A percentile compares a stretch with the other conserved stretches of the same genome.
Evolutionary conservation across 2,329 filamentous ascomycete species (phyloP).

Genomic region (Sporothrix humicola): DNA sequence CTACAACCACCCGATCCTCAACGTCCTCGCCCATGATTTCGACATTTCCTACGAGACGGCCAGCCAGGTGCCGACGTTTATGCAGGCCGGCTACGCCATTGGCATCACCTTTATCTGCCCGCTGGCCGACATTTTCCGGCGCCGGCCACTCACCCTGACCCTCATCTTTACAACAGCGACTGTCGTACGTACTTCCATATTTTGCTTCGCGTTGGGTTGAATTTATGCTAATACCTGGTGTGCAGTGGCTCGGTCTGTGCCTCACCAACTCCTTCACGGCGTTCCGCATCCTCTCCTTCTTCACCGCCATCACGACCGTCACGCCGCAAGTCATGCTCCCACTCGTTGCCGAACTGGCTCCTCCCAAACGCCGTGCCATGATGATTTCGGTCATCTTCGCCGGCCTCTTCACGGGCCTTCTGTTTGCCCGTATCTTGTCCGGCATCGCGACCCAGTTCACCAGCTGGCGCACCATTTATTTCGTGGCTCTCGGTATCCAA

Average conservation of each 20-base stretch:
- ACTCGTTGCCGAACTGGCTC: conserved; percentile 75
- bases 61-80: conserved; percentile 68
- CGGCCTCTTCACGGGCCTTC: conserved; percentile 72
- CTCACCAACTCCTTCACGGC: conserved; percentile 65
- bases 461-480: conserved; percentile 60
- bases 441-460: conserved; percentile 29
- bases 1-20: conserved; percentile 77
- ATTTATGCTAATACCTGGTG: too few relatives aligned
- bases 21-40: conserved; percentile 69
- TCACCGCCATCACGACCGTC: conserved; percentile 65
- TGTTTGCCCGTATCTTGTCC: conserved; percentile 62
- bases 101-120: conserved; percentile 77
- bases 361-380: conserved; percentile 67
- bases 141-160: conserved; percentile 69
- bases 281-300: conserved; percentile 70
- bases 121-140: conserved; percentile 68
- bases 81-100: conserved; percentile 76
- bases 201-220: too few relatives aligned
- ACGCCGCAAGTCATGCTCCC: conserved; percentile 79
- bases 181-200: conserved; percentile 44
- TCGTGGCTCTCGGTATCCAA: conserved; percentile 73
- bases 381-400: conserved; percentile 70
- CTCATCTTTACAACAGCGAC: conserved; percentile 70
- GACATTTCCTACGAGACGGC: conserved; percentile 69
- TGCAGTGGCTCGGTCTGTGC: conserved; percentile 69